Percentiles rank a stretch among this genome's conserved stretches.
phyloP scores from a whole-genome alignment of 1,139 yeast genomes.

The Geotrichum fermentans region DNA sequence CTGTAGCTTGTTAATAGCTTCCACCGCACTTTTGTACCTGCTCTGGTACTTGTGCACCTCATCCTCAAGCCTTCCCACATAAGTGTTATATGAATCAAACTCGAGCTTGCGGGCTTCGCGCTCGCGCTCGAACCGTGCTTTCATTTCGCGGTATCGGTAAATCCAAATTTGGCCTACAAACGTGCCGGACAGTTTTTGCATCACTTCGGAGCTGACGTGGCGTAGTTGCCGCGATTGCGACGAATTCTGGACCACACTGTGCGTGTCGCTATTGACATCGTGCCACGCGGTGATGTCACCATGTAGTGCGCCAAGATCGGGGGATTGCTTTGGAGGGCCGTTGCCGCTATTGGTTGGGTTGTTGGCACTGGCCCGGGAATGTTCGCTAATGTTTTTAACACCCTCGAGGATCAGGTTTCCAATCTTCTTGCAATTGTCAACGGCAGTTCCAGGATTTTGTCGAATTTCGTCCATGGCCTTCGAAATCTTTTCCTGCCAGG shows the following conservation, averaged over 20 bases:
- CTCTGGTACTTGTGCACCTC: slow-evolving; percentile 17
- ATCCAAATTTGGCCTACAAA: slow-evolving; percentile 19
- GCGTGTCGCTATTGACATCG: background rate
- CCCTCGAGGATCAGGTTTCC: slow-evolving; percentile 14
- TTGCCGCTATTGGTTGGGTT: too few species aligned
- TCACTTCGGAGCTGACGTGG: slow-evolving; percentile 8
- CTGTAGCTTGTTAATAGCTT: slow-evolving; percentile 10
- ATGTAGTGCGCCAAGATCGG: too few species aligned
- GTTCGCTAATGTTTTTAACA: slow-evolving; percentile 5
- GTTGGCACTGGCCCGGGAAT: too few species aligned
- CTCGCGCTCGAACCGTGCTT: slow-evolving; percentile 23
- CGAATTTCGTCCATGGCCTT: slow-evolving; percentile 9
- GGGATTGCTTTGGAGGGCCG: too few species aligned
- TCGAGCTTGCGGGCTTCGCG: slow-evolving; percentile 24
- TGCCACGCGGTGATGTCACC: background rate
- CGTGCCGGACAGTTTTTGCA: slow-evolving; percentile 11
- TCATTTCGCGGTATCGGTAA: slow-evolving; percentile 25
- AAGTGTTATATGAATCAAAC: slow-evolving; percentile 22
- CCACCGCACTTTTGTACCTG: slow-evolving; percentile 12
- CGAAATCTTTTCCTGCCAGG: slow-evolving; percentile 14
- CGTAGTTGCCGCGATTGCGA: background rate
- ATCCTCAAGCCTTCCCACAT: slow-evolving; percentile 22
- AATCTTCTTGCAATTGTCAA: slow-evolving; percentile 11
- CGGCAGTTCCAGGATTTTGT: slow-evolving; percentile 4
- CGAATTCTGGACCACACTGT: background rate